A percentile compares a stretch with the other conserved stretches of the same genome.
These are phyloP conservation scores for Fereydounia khargensis DNA, from an alignment of 1,284 basidiomycete genomes.

Conservation along the genomic window DNA sequence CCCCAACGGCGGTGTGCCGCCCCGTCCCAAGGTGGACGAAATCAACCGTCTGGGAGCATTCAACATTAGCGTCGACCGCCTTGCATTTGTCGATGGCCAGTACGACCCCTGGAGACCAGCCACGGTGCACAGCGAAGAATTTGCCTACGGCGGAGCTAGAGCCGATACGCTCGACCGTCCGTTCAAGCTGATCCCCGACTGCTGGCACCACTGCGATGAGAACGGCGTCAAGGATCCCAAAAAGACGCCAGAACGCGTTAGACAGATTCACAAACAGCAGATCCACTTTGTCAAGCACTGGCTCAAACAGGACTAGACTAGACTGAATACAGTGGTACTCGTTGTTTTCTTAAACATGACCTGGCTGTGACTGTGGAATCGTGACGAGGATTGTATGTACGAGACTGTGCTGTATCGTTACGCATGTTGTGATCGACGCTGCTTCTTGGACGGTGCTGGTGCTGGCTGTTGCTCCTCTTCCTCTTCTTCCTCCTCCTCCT, in stretches of 20 bases:
- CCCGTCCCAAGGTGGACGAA: slow-evolving; percentile 71
- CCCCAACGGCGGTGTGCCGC: slow-evolving; percentile 74
- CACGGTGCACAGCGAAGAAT: slow-evolving; percentile 72
- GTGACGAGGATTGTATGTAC: too few species aligned
- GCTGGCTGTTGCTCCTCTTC: slow-evolving; percentile 6
- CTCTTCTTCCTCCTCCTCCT: slow-evolving; percentile 13
- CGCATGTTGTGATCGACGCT: slow-evolving; percentile 3
- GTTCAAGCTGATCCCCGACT: slow-evolving; percentile 78
- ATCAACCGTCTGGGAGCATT: slow-evolving; percentile 65
- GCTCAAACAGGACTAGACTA: too few species aligned
- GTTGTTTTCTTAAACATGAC: too few species aligned
- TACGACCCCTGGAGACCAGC: slow-evolving; percentile 82
- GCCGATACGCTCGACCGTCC: slow-evolving; percentile 72
- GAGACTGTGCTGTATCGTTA: too few species aligned
- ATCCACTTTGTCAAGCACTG: slow-evolving; percentile 77
- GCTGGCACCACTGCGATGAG: slow-evolving; percentile 46
- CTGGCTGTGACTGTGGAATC: too few species aligned
- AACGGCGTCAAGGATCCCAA: slow-evolving; percentile 30
- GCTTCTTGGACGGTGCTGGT: slow-evolving; percentile 1
- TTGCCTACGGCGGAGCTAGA: slow-evolving; percentile 66
- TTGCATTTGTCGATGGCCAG: slow-evolving; percentile 85
- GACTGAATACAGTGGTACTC: too few species aligned
- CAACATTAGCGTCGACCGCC: slow-evolving; percentile 71
- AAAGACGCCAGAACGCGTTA: slow-evolving; percentile 75
- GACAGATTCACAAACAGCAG: slow-evolving; percentile 76